Base-by-base conservation (phyloP, 441 rosid species). In the Viola pubescens region DNA sequence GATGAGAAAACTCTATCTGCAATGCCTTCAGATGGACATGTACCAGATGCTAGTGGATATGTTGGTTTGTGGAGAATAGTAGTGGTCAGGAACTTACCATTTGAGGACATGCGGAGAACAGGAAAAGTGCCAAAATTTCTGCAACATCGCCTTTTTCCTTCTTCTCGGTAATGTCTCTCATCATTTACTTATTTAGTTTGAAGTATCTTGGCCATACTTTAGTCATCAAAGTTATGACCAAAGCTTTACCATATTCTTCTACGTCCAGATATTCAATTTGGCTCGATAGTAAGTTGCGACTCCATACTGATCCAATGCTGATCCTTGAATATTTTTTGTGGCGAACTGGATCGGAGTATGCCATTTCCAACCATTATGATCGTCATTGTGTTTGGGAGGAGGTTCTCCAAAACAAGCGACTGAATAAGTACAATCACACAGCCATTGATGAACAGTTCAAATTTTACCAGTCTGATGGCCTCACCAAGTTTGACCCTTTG, bases 321-420 rank as follows among this genome's bases (percentile, higher is more conserved):
- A 77, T 91, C 16, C 78, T 91, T 56, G 96, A 91, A 71, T 75
- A 75, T 86, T 83, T 91, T 73, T 73, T 88, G 63, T 91, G 95
- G 98, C 77, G 86, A 73, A 76, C 73, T 38, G 80, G 63, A 61
- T 80, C 98, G 65, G 96, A 91, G 71, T 88, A 81, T 61, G 96
- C 94, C 72, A 91, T 91, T 73, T 88, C 98, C n/a, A 88, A 82
- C 65, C 96, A 91, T 72, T 91, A 91, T 66, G 95, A 83, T 54
- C 83, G 98, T n/a, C 95, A 85, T 37, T 91, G 95, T 85, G 95
- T 88, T 52, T 91, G 96, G 94, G 95, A 91, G 60, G 96, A 91
- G 78, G 94, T 91, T 19, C 54, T 80, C 51, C 98, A 82, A 73
- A 88, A 91, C 68, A 91, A 88, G 70, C 77, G 79, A 46, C 73